phyloP scores from a whole-genome alignment of 352 stramenopile genomes.

The Pythium pyrilobum region DNA sequence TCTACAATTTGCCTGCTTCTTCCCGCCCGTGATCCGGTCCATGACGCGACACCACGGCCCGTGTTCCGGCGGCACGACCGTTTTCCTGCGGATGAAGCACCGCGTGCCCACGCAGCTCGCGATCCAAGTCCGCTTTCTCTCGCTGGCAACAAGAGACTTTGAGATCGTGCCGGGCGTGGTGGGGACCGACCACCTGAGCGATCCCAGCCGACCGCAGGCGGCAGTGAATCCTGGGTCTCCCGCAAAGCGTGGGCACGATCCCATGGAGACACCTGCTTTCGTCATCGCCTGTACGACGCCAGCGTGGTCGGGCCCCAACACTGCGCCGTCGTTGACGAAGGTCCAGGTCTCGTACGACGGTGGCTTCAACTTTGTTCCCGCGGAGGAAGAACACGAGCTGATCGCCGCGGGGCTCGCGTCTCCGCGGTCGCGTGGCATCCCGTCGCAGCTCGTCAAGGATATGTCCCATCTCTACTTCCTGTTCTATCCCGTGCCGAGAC shows the following conservation, averaged over 20 bases:
- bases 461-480: slow-evolving; percentile 73
- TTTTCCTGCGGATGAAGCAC: slow-evolving; percentile 68
- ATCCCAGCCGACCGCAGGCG: background rate
- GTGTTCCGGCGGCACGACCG: slow-evolving; percentile 41
- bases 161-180: slow-evolving; percentile 18
- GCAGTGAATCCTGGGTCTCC: background rate
- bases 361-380: slow-evolving; percentile 45
- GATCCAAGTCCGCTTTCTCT: slow-evolving; percentile 53
- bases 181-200: slow-evolving; percentile 12
- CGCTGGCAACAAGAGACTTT: slow-evolving; percentile 20
- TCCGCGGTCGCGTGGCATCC: slow-evolving; percentile 6
- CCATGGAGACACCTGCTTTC: slow-evolving; percentile 26
- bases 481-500: slow-evolving; percentile 55
- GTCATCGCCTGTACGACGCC: slow-evolving; percentile 48
- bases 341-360: slow-evolving; percentile 67
- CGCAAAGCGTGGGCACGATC: background rate
- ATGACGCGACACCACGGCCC: slow-evolving; percentile 70
- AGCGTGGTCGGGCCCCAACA: slow-evolving; percentile 19
- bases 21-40: slow-evolving; percentile 49
- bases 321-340: slow-evolving; percentile 52
- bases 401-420: background rate
- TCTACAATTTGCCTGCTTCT: slow-evolving; percentile 47
- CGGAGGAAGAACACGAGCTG: slow-evolving; percentile 19
- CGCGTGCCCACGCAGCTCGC: slow-evolving; percentile 41
- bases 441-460: slow-evolving; percentile 37